Conservation (phyloP, 306 rosid genomes). For the Malus orientalis region DNA sequence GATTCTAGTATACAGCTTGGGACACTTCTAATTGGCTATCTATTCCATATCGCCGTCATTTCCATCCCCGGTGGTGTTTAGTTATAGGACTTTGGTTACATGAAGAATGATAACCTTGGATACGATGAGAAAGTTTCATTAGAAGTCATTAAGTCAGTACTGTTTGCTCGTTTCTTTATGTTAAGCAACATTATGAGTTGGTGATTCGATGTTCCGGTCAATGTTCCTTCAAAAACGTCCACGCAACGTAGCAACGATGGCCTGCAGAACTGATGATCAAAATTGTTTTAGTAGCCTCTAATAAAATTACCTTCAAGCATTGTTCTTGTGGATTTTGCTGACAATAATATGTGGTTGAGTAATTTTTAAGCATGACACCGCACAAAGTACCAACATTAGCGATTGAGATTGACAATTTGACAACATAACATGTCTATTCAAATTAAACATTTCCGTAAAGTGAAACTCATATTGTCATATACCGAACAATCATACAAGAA, state of each 20-base stretch:
- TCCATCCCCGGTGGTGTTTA: conserved; percentile 13
- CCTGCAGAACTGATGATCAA: conserved; percentile 22
- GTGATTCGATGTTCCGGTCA: conserved; percentile 26
- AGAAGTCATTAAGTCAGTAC: conserved; percentile 20
- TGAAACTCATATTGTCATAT: background rate
- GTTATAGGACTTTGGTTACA: conserved; percentile 17
- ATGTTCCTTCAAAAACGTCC: conserved; percentile 21
- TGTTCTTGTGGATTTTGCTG: conserved; percentile 13
- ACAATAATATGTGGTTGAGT: background rate
- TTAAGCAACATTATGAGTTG: conserved; percentile 32
- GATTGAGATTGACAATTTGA: background rate
- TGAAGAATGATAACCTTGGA: conserved; percentile 6
- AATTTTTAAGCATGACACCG: background rate
- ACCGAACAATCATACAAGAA: background rate
- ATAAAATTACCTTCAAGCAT: conserved; percentile 28
- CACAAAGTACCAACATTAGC: background rate
- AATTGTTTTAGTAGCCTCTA: conserved; percentile 21
- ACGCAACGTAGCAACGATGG: conserved; percentile 24
- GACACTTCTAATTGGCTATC: conserved; percentile 64
- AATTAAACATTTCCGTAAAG: background rate
- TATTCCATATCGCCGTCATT: conserved; percentile 22
- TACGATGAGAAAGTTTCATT: conserved; percentile 16
- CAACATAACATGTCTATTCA: background rate
- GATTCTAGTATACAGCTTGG: conserved; percentile 90
- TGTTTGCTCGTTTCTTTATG: conserved; percentile 26